phyloP scores from a whole-genome alignment of 495 filamentous ascomycete species.

The Thozetella sp. region DNA sequence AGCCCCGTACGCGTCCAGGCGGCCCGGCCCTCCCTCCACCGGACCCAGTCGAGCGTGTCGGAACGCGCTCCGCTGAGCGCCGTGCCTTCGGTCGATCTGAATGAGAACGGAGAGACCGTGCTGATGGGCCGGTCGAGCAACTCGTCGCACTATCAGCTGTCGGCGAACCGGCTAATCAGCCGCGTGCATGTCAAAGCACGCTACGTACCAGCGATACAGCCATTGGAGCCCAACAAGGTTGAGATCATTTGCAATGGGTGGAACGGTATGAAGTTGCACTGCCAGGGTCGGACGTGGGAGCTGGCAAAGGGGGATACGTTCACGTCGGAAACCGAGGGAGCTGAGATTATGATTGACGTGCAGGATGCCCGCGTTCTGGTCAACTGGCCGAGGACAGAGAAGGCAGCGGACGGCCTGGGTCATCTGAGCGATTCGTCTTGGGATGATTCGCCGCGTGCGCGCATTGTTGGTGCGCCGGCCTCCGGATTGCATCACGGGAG shows the following conservation, averaged over 20 bases:
- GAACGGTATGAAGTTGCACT: constrained; percentile 95
- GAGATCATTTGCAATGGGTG: constrained; percentile 90
- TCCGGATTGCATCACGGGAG: constrained; percentile 56
- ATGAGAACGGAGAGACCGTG: constrained; percentile 78
- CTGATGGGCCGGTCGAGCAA: constrained; percentile 91
- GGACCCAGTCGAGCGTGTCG: constrained; percentile 68
- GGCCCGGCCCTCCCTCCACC: constrained; percentile 56
- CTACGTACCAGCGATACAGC: constrained; percentile 68
- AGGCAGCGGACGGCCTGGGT: constrained; percentile 61
- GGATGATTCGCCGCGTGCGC: constrained; percentile 58
- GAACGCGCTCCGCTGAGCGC: constrained; percentile 85
- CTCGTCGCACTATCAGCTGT: constrained; percentile 89
- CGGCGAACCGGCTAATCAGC: constrained; percentile 88
- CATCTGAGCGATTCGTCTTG: constrained; percentile 68
- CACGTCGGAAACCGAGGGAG: constrained; percentile 84
- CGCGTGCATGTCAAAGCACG: constrained; percentile 88
- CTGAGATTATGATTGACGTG: constrained; percentile 94
- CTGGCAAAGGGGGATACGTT: constrained; percentile 87
- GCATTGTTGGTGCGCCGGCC: constrained; percentile 24
- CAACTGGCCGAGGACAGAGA: constrained; percentile 74
- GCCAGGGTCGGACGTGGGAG: constrained; percentile 84
- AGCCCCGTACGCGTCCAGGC: constrained; percentile 68
- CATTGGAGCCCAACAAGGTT: constrained; percentile 68
- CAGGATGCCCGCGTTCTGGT: constrained; percentile 89
- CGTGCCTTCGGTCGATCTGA: constrained; percentile 78